These are phyloP conservation scores for Vinca minor DNA, from an alignment of 257 asterid genomes.

Conservation along the genomic window DNA sequence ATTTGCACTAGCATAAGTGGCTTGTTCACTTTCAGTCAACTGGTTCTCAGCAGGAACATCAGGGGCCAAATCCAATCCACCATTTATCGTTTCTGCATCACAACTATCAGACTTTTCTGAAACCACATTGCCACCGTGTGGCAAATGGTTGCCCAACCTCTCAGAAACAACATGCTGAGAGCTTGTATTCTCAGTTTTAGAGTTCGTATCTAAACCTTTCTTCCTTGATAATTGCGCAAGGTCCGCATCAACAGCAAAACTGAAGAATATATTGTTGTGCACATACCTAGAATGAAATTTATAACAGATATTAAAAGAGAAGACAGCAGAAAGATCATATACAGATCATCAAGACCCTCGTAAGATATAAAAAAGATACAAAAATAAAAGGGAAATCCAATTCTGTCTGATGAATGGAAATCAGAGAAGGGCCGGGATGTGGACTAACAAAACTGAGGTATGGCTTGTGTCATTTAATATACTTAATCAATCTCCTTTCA, in stretches of 20 bases:
- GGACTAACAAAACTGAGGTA: too few species aligned
- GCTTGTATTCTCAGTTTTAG: constrained; percentile 34
- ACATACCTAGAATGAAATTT: constrained; percentile 58
- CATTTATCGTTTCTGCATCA: constrained; percentile 30
- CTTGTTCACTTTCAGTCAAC: constrained; percentile 95
- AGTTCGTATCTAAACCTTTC: constrained; percentile 38
- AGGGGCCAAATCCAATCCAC: constrained; percentile 28
- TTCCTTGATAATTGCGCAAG: constrained; percentile 56
- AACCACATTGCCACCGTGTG: constrained; percentile 26
- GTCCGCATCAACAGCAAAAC: constrained; percentile 87
- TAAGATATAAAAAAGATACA: neutral
- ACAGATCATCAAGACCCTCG: neutral
- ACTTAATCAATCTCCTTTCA: neutral
- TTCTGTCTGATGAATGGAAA: neutral
- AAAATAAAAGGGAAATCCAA: neutral
- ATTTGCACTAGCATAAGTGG: constrained; percentile 95
- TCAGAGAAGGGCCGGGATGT: neutral
- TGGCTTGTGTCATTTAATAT: neutral
- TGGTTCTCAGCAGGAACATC: constrained; percentile 53
- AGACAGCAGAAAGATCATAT: neutral
- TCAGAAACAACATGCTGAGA: constrained; percentile 27
- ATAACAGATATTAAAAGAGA: constrained; percentile 14
- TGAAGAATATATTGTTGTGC: constrained; percentile 94
- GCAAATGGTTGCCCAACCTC: constrained; percentile 25
- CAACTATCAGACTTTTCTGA: constrained; percentile 31